Evolutionary conservation across 352 stramenopile genomes (phyloP).

Genomic region (Globisporangium perplexum): DNA sequence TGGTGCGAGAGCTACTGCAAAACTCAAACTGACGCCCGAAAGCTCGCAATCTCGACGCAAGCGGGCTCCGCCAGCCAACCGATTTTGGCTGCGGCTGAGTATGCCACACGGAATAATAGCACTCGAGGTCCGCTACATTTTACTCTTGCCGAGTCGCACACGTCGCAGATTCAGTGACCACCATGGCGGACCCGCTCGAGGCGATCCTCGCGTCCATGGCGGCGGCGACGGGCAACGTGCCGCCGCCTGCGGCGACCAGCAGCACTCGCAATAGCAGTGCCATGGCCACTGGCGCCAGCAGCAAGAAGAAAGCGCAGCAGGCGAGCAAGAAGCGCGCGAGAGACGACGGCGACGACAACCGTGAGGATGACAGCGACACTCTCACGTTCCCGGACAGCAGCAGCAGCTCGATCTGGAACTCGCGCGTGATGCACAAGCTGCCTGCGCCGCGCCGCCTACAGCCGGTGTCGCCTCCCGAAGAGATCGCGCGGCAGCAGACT

Average conservation of each 20-base stretch:
- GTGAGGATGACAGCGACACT: slow-evolving; percentile 2
- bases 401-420: slow-evolving; percentile 46
- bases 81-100: too few species aligned
- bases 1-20: slow-evolving; percentile 73
- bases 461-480: slow-evolving; percentile 37
- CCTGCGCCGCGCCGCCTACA: slow-evolving; percentile 9
- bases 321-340: slow-evolving; percentile 25
- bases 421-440: slow-evolving; percentile 31
- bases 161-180: background rate
- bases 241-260: slow-evolving; percentile 1
- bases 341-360: slow-evolving; percentile 12
- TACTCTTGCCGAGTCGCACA: too few species aligned
- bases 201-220: slow-evolving; percentile 82
- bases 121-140: too few species aligned
- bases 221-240: slow-evolving; percentile 59
- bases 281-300: too few species aligned
- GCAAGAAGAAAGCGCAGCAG: background rate
- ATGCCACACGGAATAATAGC: too few species aligned
- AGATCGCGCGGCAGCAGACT: slow-evolving; percentile 66
- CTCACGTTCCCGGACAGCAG: background rate
- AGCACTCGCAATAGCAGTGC: background rate
- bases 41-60: too few species aligned
- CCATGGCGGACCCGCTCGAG: slow-evolving; percentile 43
- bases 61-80: background rate
- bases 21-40: slow-evolving; percentile 81